A percentile compares a stretch with the other conserved stretches of the same genome.
These are phyloP conservation scores for Tolypocladium cylindrosporum DNA, from an alignment of 2,329 filamentous ascomycete genomes.

Conservation along the genomic window DNA sequence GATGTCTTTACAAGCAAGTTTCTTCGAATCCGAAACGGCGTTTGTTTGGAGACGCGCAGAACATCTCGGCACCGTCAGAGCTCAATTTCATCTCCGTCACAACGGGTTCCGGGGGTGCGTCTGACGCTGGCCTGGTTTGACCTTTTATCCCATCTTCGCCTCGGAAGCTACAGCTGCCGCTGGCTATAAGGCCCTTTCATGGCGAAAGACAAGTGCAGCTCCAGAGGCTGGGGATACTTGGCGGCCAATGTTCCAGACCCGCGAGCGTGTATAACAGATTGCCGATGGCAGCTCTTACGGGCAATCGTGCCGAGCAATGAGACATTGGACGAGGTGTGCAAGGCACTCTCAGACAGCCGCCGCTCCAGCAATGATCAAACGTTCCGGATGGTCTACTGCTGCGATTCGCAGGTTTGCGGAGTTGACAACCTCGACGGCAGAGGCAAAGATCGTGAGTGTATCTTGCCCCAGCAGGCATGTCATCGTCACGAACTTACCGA, in stretches of 20 bases:
- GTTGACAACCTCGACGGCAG: slow-evolving; percentile 23
- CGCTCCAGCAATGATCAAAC: slow-evolving; percentile 13
- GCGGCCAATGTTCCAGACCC: slow-evolving; percentile 18
- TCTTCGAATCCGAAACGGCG: not conserved
- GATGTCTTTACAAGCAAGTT: not conserved
- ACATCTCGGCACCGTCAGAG: not conserved
- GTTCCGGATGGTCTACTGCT: slow-evolving; percentile 41
- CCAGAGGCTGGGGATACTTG: slow-evolving; percentile 18
- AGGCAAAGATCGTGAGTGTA: slow-evolving; percentile 33
- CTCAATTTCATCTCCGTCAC: not conserved
- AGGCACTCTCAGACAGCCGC: slow-evolving; percentile 16
- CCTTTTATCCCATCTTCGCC: not conserved
- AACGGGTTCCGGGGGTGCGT: not conserved
- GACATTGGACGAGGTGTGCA: slow-evolving; percentile 21
- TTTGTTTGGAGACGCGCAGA: not conserved
- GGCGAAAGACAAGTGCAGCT: slow-evolving; percentile 7
- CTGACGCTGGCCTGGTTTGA: not conserved
- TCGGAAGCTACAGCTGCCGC: not conserved
- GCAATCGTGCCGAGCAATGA: slow-evolving; percentile 15
- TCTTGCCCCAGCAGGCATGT: not conserved
- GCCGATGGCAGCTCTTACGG: slow-evolving; percentile 21
- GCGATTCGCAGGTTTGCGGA: slow-evolving; percentile 39
- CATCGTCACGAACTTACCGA: slow-evolving; percentile 5
- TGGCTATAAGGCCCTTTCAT: not conserved
- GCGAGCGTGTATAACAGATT: slow-evolving; percentile 23